These are phyloP conservation scores for Tylopilus balloui DNA, from an alignment of 768 basidiomycete species.

Conservation along the genomic window DNA sequence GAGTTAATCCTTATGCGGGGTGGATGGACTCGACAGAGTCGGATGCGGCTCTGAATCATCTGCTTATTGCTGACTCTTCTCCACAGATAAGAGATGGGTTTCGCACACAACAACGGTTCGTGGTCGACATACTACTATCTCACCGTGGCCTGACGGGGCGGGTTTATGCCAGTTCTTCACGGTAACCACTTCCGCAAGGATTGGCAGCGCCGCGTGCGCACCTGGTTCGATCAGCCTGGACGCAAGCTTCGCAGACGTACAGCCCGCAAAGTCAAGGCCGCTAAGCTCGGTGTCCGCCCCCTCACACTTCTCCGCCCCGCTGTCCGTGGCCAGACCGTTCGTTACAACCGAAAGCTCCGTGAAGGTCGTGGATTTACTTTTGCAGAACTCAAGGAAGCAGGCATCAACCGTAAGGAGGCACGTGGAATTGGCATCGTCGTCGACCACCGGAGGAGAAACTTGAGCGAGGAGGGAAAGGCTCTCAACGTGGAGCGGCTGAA, in stretches of 20 bases:
- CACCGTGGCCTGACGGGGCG: slow-evolving; percentile 7
- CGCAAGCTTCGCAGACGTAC: slow-evolving; percentile 93
- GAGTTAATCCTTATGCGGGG: slow-evolving; percentile 1
- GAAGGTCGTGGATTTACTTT: slow-evolving; percentile 96
- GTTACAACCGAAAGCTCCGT: slow-evolving; percentile 97
- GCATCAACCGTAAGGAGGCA: slow-evolving; percentile 90
- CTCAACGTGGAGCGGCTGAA: slow-evolving; percentile 92
- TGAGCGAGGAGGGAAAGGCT: slow-evolving; percentile 95
- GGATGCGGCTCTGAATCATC: slow-evolving; percentile 17
- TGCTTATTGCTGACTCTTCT: slow-evolving; percentile 13
- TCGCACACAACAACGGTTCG: slow-evolving; percentile 35
- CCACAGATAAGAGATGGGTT: slow-evolving; percentile 34
- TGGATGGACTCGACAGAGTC: slow-evolving; percentile 20
- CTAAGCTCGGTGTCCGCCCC: slow-evolving; percentile 87
- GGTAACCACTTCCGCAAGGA: slow-evolving; percentile 97
- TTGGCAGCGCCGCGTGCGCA: slow-evolving; percentile 94
- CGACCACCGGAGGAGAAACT: slow-evolving; percentile 94
- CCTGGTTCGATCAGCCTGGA: slow-evolving; percentile 99
- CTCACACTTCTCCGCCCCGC: slow-evolving; percentile 91
- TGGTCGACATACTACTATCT: slow-evolving; percentile 27
- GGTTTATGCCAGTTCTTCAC: slow-evolving; percentile 63
- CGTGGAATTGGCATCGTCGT: slow-evolving; percentile 90
- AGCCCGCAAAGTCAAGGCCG: slow-evolving; percentile 88
- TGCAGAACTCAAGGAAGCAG: slow-evolving; percentile 92
- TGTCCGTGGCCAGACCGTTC: slow-evolving; percentile 92